Evolutionary conservation across 2,329 filamentous ascomycete species (phyloP), one percentile per base, ranked within the genome.

Genomic region (Mycocentrospora acerina): DNA sequence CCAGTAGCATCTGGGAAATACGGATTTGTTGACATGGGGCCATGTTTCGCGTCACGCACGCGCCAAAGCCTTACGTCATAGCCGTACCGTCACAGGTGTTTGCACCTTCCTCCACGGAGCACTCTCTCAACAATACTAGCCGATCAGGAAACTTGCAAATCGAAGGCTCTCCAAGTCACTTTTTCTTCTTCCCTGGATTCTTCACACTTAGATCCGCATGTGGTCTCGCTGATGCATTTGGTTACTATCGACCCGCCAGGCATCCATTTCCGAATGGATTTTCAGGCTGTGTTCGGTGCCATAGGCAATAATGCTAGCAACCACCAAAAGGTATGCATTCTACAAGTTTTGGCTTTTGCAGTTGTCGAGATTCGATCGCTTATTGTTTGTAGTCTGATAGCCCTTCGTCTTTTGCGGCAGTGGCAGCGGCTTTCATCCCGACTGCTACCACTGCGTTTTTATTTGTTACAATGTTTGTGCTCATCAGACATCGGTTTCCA

Each of bases 401-500:
- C 14, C 60, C 56, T 11, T 62, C 57, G n/a, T 62, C 62, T 8
- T 46, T 66, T 22, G 53, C 57, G 12, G 51, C 64, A 2, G 51
- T 67, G n/a, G 40, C 62, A 24, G 57, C 64, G 27, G 62, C 64
- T 3, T 62, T 68, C 32, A 42, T 68, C 9, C 64, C 64, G 12
- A 66, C 63, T 17, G 57, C 55, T 29, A 19, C 47, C 4, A 57
- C 59, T 19, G 64, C 64, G 6, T 37, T 44, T 13, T 26, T 67
- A 12, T 65, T 64, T 36, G 50, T 64, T 10, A 37, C 41, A 16
- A 45, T 49, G 11, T 75, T 75, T 51, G 48, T 69, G n/a, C 19
- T 70, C 12, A 62, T 75, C 36, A 59, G 72, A 25, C 62, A 60
- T 24, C 60, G 57, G 32, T 74, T 71, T 43, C 70, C 67, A 14